Conservation (phyloP, 2,329 filamentous ascomycete species). For the Xylariaceae sp. region DNA sequence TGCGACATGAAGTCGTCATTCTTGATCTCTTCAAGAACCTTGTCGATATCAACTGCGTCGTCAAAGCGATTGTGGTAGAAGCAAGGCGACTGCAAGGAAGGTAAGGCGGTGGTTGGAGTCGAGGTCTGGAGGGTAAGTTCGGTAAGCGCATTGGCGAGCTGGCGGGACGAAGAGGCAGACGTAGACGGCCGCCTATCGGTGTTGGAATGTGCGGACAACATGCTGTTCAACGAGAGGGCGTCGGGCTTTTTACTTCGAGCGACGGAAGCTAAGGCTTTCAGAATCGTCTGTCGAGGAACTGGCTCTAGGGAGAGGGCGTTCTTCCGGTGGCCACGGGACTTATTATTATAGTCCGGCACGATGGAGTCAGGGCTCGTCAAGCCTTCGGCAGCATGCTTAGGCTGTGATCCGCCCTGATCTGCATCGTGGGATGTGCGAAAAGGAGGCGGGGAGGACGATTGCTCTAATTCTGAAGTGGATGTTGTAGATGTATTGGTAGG, state of each 20-base stretch:
- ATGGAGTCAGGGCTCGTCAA: constrained; percentile 35
- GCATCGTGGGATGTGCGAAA: constrained; percentile 33
- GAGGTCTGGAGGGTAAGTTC: constrained; percentile 56
- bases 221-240: constrained; percentile 66
- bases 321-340: constrained; percentile 50
- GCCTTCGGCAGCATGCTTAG: constrained; percentile 37
- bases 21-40: constrained; percentile 92
- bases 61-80: constrained; percentile 98
- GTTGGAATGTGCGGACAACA: constrained; percentile 57
- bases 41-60: constrained; percentile 92
- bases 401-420: constrained; percentile 29
- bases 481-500: constrained; percentile 11
- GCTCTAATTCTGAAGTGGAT: constrained; percentile 32
- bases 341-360: constrained; percentile 37
- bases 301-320: constrained; percentile 66
- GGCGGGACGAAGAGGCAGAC: constrained; percentile 61
- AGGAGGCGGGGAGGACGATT: constrained; percentile 19
- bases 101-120: constrained; percentile 60
- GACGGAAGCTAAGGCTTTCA: constrained; percentile 79
- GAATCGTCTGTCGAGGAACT: constrained; percentile 79
- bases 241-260: constrained; percentile 67
- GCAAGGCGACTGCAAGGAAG: constrained; percentile 86
- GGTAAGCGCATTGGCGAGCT: constrained; percentile 67
- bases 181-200: constrained; percentile 46
- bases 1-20: constrained; percentile 91